Percentiles rank a stretch among this genome's conserved stretches.
Evolutionary conservation across 169 alveolate genomes (phyloP).

Genomic region (Neospora caninum): DNA sequence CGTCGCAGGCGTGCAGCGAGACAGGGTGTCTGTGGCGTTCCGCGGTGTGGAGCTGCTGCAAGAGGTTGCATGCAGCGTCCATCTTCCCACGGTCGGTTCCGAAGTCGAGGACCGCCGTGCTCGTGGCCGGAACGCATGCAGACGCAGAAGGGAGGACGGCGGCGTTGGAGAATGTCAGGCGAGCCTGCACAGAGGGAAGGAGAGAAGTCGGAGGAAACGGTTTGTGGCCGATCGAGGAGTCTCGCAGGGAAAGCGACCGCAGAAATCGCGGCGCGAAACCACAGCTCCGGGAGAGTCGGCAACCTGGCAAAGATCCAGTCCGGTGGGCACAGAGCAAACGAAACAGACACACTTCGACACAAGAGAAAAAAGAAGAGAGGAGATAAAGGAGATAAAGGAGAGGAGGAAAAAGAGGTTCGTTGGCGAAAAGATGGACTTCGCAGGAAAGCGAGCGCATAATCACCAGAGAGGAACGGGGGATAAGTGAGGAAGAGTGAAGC

Average conservation of each 20-base stretch:
- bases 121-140: neutral
- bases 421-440: neutral
- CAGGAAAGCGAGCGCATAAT: neutral
- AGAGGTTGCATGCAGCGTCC: constrained; percentile 29
- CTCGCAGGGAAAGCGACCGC: too few species aligned
- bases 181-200: constrained; percentile 32
- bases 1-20: neutral
- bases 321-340: neutral
- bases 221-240: neutral
- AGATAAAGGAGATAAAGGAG: neutral
- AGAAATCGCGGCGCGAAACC: too few species aligned
- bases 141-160: neutral
- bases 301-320: too few species aligned
- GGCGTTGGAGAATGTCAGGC: constrained; percentile 14
- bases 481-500: neutral
- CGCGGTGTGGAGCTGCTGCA: constrained; percentile 33
- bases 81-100: neutral
- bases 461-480: neutral
- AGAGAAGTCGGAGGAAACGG: neutral
- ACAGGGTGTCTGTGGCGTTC: neutral
- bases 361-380: neutral
- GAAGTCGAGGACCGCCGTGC: constrained; percentile 35
- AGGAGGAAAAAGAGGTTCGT: neutral
- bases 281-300: too few species aligned
- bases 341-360: too few species aligned